phyloP scores from a whole-genome alignment of 2,329 filamentous ascomycete species.

The Trichoderma hamatum region DNA sequence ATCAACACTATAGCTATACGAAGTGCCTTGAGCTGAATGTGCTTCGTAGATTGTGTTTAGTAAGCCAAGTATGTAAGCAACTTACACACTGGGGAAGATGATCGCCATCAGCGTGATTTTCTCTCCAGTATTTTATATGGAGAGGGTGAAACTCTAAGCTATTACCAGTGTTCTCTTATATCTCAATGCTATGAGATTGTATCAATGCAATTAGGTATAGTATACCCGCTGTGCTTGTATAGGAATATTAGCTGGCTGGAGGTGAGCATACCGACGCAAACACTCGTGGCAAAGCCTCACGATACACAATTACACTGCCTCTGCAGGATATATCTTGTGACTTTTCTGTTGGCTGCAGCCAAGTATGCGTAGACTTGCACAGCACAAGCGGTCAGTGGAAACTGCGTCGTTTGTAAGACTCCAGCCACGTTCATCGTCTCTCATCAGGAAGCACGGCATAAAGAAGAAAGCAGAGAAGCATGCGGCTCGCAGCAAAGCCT shows the following conservation, averaged over 20 bases:
- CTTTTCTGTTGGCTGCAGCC: not conserved
- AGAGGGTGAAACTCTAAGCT: not conserved
- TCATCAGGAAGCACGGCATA: not conserved
- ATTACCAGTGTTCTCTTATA: not conserved
- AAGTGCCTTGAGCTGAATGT: not conserved
- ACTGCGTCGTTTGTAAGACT: not conserved
- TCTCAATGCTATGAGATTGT: not conserved
- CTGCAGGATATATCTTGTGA: not conserved
- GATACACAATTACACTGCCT: constrained; percentile 16
- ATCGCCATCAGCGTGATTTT: not conserved
- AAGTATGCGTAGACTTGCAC: not conserved
- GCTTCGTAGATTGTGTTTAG: not conserved
- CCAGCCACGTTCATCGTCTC: constrained; percentile 19
- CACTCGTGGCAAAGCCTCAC: not conserved
- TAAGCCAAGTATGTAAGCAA: not conserved
- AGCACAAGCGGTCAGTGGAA: constrained; percentile 19
- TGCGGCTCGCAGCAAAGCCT: not conserved
- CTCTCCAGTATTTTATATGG: not conserved
- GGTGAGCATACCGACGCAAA: not conserved
- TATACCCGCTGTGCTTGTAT: not conserved
- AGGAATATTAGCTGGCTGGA: not conserved
- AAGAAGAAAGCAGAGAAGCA: not conserved
- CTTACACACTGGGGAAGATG: not conserved
- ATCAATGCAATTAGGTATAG: too few species aligned
- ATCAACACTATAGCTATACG: not conserved